These are phyloP conservation scores for Epithemia pelagica DNA, from an alignment of 108 stramenopile genomes.

Conservation along the genomic window DNA sequence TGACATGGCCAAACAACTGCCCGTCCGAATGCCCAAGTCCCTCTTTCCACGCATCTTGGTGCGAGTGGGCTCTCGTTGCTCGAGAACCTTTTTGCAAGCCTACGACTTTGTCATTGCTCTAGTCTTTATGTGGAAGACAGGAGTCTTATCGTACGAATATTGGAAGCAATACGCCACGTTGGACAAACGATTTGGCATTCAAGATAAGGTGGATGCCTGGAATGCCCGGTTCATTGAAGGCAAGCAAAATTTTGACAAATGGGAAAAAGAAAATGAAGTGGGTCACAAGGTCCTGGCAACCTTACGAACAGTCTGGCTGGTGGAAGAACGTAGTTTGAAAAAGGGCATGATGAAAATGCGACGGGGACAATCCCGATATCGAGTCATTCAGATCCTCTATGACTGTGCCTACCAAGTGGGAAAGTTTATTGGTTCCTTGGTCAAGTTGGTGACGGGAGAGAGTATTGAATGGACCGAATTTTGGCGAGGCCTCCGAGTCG, in stretches of 20 bases:
- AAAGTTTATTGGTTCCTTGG: constrained; percentile 1
- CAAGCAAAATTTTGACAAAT: constrained; percentile 51
- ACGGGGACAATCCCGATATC: constrained; percentile 26
- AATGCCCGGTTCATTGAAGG: constrained; percentile 51
- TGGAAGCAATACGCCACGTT: constrained; percentile 48
- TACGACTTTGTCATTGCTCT: constrained; percentile 22
- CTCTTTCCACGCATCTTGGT: constrained; percentile 10
- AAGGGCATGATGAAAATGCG: constrained; percentile 13
- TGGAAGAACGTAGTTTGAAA: constrained; percentile 39
- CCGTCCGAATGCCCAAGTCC: constrained; percentile 3
- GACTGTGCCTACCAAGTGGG: constrained; percentile 15
- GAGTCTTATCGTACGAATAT: constrained; percentile 57
- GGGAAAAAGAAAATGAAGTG: constrained; percentile 66
- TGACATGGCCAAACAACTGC: constrained; percentile 20
- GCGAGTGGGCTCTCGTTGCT: constrained; percentile 17
- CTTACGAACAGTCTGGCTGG: constrained; percentile 51
- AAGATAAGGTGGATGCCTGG: constrained; percentile 61
- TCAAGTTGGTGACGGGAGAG: constrained; percentile 14
- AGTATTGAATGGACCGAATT: constrained; percentile 23
- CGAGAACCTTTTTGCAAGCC: constrained; percentile 19
- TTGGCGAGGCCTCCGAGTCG: constrained; percentile 24
- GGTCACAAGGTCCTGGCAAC: constrained; percentile 46
- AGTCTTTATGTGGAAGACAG: constrained; percentile 60
- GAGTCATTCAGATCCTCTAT: constrained; percentile 29
- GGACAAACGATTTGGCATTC: constrained; percentile 46